Evolutionary conservation across 371 early-diverging fungal species (phyloP).

Genomic region (Mucor lusitanicus): DNA sequence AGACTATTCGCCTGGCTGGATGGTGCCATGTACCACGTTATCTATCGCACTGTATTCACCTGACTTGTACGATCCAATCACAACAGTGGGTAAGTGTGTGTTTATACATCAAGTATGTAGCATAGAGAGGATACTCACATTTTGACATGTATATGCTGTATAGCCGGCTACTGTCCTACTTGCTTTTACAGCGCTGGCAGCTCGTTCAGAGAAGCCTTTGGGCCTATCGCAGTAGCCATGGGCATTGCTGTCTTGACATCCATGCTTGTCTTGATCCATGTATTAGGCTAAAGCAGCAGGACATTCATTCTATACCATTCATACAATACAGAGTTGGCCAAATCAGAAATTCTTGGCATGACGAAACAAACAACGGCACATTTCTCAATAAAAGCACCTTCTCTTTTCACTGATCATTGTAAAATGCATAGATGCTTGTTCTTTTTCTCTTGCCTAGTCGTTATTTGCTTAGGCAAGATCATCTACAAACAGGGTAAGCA

Average conservation of each 20-base stretch:
- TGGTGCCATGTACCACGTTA: slow-evolving; percentile 10
- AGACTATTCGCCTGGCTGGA: slow-evolving; percentile 7
- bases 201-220: slow-evolving; percentile 16
- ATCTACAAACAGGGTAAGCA: neutral
- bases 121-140: neutral
- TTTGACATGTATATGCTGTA: slow-evolving; percentile 5
- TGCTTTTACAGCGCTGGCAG: slow-evolving; percentile 34
- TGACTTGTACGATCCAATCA: slow-evolving; percentile 7
- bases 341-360: neutral
- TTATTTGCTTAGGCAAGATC: neutral
- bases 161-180: slow-evolving; percentile 32
- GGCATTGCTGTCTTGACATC: neutral
- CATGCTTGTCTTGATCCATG: neutral
- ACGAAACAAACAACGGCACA: neutral
- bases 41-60: slow-evolving; percentile 16
- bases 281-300: neutral
- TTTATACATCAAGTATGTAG: no score
- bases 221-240: neutral
- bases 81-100: slow-evolving; percentile 18
- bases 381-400: neutral
- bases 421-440: neutral
- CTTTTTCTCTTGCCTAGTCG: neutral
- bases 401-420: neutral
- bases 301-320: neutral
- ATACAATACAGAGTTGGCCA: neutral